Base-by-base conservation (phyloP, 2,329 filamentous ascomycete species). In the Cryphonectria japonica region DNA sequence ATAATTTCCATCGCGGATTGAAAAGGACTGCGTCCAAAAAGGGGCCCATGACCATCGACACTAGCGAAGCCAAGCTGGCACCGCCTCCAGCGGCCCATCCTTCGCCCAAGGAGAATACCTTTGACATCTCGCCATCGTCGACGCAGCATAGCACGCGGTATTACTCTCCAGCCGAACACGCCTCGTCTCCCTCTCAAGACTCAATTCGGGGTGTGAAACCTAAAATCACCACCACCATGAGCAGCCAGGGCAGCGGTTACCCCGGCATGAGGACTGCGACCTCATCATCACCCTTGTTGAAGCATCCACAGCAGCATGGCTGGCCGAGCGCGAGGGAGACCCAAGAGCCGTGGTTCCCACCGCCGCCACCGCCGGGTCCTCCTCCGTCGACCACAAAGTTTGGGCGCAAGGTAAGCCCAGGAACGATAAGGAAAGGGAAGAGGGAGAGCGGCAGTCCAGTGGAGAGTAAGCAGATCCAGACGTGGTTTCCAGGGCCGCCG, bases 401-500 rank as follows among this genome's bases (percentile, higher is more conserved):
- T 22, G 50, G 22, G 11, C 69, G 69, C 9, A 72, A 71, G 54
- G 57, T 50, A 8, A 63, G 63, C 43, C n/a, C 41, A 32, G 57
- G 68, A 5, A 29, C 59, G 2, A 50, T 14, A 39, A 73, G 26
- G 61, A 73, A 65, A 62, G 52, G 8, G 26, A 73, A 69, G 29
- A 75, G 70, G 65, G 73, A 74, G 32, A 60, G 76, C 68, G 74
- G 79, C 71, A 75, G 78, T 72, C 82, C 82, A 0, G 78, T 80
- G 0, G 81, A 83, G 76, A 75, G 71, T 8, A 76, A 76, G 29
- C 79, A 75, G 69, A 79, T 84, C 26, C 79, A 80, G 75, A 80
- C 78, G 11, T 78, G 78, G 2, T 85, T 85, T 74, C 78, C 80
- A 43, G 80, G 80, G 32, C 82, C 82, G 19, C 82, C 82, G 41